Base-by-base conservation (phyloP, 2,329 filamentous ascomycete genomes). In the Verticillium isaacii region DNA sequence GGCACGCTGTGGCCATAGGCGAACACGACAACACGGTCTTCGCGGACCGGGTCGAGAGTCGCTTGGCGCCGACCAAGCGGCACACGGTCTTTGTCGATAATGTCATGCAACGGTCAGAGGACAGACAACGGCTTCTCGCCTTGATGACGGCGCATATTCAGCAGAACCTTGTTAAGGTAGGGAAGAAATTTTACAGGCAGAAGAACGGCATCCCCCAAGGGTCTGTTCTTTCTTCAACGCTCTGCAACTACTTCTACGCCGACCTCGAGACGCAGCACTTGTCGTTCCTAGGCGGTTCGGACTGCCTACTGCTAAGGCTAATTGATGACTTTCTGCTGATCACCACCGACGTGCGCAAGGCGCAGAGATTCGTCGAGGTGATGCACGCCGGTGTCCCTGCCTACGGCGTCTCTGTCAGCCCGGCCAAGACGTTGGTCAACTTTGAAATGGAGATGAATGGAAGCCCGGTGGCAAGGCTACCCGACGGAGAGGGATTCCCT, bases 231-330 rank as follows among this genome's bases (percentile, higher is more conserved):
- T 97, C 93, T 0, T 91, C 89, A 54, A 81, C 93, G 50, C 81
- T 99, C 5, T 98, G 95, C 80, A 98, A 93, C 75, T 94, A 96
- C 75, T 97, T 98, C 74, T 99, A 99, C 71, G 93, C 91, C 6
- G 88, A 95, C 65, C 84, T 98, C 1, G 95, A 99, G 74, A 76
- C 76, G 7, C 81, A 87, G 32, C 78, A 89, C 15, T 79, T 98
- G 2, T 71, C 70, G 0, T 98, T 97, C 70, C 75, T 95, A 2
- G 68, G 80, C 17, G 70, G 76, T 0, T 71, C 76, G 5, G 78
- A 89, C 37, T 89, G 85, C 57, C 75, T 97, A 2, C 79, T 99
- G 8, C 75, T 98, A 59, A 85, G 95, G 17, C 82, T 97, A 11
- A 91, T 96, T 52, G 95, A 99, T 68, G 95, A 99, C 70, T 99